A percentile compares a stretch with the other conserved stretches of the same genome.
These are phyloP conservation scores for Talaromyces adpressus DNA, from an alignment of 495 filamentous ascomycete genomes.

Conservation along the genomic window DNA sequence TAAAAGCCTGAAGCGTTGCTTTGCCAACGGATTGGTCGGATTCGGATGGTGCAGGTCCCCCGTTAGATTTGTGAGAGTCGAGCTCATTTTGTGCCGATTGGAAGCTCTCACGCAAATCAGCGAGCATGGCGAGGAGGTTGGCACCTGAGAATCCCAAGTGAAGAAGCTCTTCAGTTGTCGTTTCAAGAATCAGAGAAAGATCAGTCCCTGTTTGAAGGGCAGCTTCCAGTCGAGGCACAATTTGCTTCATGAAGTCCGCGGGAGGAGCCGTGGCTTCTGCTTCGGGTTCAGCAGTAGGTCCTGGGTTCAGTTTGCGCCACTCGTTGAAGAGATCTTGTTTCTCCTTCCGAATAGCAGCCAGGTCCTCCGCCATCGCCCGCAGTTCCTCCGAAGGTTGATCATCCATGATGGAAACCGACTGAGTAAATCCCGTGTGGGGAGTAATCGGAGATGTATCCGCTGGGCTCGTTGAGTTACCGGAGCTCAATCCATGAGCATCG, in stretches of 20 bases:
- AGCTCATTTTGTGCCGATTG: slow-evolving; percentile 61
- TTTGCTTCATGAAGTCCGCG: slow-evolving; percentile 28
- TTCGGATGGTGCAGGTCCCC: neutral
- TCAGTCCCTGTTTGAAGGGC: slow-evolving; percentile 32
- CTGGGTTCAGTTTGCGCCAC: slow-evolving; percentile 26
- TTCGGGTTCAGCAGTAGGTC: slow-evolving; percentile 20
- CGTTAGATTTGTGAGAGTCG: slow-evolving; percentile 17
- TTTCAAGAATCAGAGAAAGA: slow-evolving; percentile 27
- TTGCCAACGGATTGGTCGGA: neutral
- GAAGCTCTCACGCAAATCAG: slow-evolving; percentile 45
- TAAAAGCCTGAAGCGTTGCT: slow-evolving; percentile 30
- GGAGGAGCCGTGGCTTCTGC: slow-evolving; percentile 15
- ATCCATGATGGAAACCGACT: slow-evolving; percentile 12
- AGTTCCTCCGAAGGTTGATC: slow-evolving; percentile 16
- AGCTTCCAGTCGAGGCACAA: slow-evolving; percentile 24
- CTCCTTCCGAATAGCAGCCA: slow-evolving; percentile 31
- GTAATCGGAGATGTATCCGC: neutral
- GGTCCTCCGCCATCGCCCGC: slow-evolving; percentile 20
- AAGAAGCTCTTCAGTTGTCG: slow-evolving; percentile 34
- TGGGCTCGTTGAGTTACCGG: neutral
- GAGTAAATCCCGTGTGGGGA: slow-evolving; percentile 7
- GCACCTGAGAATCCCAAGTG: slow-evolving; percentile 49
- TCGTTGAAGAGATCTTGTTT: slow-evolving; percentile 32
- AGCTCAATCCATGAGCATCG: neutral
- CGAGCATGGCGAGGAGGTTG: slow-evolving; percentile 41